Percentiles rank a stretch among this genome's conserved stretches.
Conservation (phyloP, 2,329 filamentous ascomycete genomes). For the Venturia carpophila region DNA sequence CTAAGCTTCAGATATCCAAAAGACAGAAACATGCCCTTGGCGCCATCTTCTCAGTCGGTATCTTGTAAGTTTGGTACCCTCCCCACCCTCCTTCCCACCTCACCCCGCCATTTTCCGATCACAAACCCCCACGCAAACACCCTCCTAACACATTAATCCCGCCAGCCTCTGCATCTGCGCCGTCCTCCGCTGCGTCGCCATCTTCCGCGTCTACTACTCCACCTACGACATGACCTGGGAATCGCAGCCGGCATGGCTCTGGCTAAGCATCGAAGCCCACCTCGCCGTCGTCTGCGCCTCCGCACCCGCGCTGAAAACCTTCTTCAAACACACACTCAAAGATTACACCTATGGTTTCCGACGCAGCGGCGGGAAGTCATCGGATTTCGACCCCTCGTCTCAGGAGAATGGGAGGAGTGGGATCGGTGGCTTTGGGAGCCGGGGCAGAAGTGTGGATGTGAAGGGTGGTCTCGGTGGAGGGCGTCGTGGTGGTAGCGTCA, state of each 20-base stretch:
- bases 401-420: not conserved
- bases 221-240: slow-evolving; percentile 20
- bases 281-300: slow-evolving; percentile 18
- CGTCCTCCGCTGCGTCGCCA: not conserved
- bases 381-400: not conserved
- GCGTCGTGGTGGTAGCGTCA: not conserved
- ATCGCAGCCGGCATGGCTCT: slow-evolving; percentile 14
- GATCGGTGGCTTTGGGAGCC: not conserved
- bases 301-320: slow-evolving; percentile 14
- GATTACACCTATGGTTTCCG: not conserved
- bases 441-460: not conserved
- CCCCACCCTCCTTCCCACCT: slow-evolving; percentile 20
- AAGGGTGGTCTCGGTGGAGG: not conserved
- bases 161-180: slow-evolving; percentile 21
- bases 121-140: slow-evolving; percentile 27
- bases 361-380: not conserved
- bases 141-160: slow-evolving; percentile 18
- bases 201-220: slow-evolving; percentile 11
- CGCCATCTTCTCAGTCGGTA: slow-evolving; percentile 9
- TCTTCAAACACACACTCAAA: slow-evolving; percentile 19
- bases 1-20: slow-evolving; percentile 21
- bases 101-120: too few relatives aligned
- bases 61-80: slow-evolving; percentile 25
- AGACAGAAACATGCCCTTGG: slow-evolving; percentile 21
- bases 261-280: slow-evolving; percentile 16